Conservation (phyloP, 352 stramenopile genomes). For the Phytophthora sojae region DNA sequence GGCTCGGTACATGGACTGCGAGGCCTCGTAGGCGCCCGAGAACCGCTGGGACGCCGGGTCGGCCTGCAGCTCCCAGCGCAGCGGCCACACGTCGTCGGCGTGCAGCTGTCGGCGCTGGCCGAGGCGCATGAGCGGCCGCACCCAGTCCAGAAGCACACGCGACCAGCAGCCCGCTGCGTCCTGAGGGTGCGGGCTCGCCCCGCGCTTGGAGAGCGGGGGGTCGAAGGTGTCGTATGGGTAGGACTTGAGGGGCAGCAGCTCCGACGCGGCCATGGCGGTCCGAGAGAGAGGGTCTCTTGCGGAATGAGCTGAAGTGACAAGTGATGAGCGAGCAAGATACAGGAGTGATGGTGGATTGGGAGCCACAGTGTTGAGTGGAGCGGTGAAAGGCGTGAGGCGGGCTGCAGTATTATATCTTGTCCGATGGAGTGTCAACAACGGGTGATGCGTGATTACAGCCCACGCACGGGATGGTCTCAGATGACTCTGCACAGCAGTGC, state of each 20-base stretch:
- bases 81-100: slow-evolving; percentile 51
- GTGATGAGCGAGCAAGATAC: slow-evolving; percentile 14
- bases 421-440: too few species aligned
- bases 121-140: slow-evolving; percentile 52
- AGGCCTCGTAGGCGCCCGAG: slow-evolving; percentile 31
- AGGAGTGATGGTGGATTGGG: too few species aligned
- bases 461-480: too few species aligned
- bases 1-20: slow-evolving; percentile 42
- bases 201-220: slow-evolving; percentile 28
- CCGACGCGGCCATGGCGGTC: background rate
- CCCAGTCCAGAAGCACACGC: slow-evolving; percentile 56
- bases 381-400: too few species aligned
- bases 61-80: slow-evolving; percentile 42
- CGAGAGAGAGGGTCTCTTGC: too few species aligned
- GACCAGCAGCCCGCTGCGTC: slow-evolving; percentile 39
- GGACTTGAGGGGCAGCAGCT: slow-evolving; percentile 32
- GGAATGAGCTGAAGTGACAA: background rate
- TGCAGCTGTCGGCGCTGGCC: slow-evolving; percentile 57
- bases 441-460: too few species aligned
- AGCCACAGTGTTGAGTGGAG: too few species aligned
- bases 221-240: slow-evolving; percentile 39
- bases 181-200: slow-evolving; percentile 27
- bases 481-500: too few species aligned
- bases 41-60: slow-evolving; percentile 33
- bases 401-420: too few species aligned